Evolutionary conservation across 805 yeast genomes (phyloP), one percentile per base, ranked within the genome.

Genomic region (Starmerella potacharoeniae): DNA sequence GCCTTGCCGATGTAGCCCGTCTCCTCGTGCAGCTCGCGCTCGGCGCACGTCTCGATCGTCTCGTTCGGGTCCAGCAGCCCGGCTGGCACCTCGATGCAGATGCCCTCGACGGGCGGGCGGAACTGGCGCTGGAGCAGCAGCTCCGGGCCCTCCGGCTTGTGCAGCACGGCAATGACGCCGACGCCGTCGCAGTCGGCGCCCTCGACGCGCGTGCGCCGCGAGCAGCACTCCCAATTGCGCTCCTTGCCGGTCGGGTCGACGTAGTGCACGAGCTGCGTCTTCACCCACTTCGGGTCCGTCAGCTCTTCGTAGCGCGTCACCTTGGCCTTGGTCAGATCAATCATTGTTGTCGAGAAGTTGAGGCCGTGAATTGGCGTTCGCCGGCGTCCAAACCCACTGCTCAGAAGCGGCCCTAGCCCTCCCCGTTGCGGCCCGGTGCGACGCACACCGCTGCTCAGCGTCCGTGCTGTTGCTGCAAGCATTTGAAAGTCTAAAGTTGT

Each of bases 21-120:
- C 66, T 91, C 98, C 68, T 91, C 98, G 49, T 77, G 77, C 60
- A 91, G 71, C 68, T 91, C 98, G 59, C 98, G 77, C 52, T 82
- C 73, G 0, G 98, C 97, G 40, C 96, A 88, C 5, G 78, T 69
- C 60, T 82, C 89, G 31, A 87, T 69, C 1, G 83, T 68, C 68
- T 93, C 97, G 52, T 79, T 77, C 1, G 90, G 87, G 68, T 91
- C 98, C 43, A 93, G 78, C 59, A 91, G 73, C 0, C 98, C 98
- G 0, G 98, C 98, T 0, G 98, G 98, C 67, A 90, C 77, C 69
- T 91, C 98, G 58, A 91, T 81, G 65, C 95, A 84, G 7, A 91
- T 87, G 17, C 88, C 91, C 52, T 77, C 83, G 3, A 84, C 85
- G 0, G 98, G 97, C 1, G 97, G 96, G 55, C 98, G 77, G 71